A percentile compares a stretch with the other conserved stretches of the same genome.
These are phyloP conservation scores for Globisporangium splendens DNA, from an alignment of 352 stramenopile species.

Conservation along the genomic window DNA sequence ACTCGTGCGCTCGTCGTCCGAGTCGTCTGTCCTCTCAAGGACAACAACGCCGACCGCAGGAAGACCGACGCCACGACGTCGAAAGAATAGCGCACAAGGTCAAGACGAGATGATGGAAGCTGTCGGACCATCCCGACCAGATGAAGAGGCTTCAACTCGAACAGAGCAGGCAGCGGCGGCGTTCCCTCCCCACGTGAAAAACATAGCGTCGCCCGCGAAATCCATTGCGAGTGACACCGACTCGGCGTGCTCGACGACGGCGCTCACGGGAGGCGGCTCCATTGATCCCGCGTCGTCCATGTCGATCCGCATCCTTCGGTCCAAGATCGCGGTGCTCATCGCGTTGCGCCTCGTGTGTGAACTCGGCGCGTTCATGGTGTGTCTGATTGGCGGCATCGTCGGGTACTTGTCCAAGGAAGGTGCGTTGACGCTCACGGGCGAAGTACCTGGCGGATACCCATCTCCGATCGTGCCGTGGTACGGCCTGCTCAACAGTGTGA, in stretches of 20 bases:
- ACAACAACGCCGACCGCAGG: background rate
- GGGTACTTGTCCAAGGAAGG: constrained; percentile 39
- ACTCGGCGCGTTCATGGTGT: constrained; percentile 73
- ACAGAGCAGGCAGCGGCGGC: background rate
- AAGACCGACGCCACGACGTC: constrained; percentile 7
- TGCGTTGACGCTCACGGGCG: constrained; percentile 58
- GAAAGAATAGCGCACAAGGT: constrained; percentile 4
- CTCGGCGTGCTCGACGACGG: constrained; percentile 48
- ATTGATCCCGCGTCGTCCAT: constrained; percentile 25
- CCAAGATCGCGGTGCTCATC: constrained; percentile 43
- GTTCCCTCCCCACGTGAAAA: constrained; percentile 14
- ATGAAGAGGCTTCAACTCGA: background rate
- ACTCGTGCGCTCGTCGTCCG: constrained; percentile 17
- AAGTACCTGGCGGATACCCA: constrained; percentile 70
- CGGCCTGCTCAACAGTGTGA: constrained; percentile 36
- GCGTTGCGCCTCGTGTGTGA: constrained; percentile 44
- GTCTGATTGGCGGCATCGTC: constrained; percentile 55
- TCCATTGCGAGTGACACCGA: constrained; percentile 34
- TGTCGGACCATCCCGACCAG: background rate
- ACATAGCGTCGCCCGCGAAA: constrained; percentile 49
- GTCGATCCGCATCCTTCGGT: constrained; percentile 38
- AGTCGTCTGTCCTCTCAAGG: constrained; percentile 15
- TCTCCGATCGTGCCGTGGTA: constrained; percentile 48
- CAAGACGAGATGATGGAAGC: constrained; percentile 8
- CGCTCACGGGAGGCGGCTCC: constrained; percentile 29